These are phyloP conservation scores for Penicillium hordei DNA, from an alignment of 2,329 filamentous ascomycete genomes.

Conservation along the genomic window DNA sequence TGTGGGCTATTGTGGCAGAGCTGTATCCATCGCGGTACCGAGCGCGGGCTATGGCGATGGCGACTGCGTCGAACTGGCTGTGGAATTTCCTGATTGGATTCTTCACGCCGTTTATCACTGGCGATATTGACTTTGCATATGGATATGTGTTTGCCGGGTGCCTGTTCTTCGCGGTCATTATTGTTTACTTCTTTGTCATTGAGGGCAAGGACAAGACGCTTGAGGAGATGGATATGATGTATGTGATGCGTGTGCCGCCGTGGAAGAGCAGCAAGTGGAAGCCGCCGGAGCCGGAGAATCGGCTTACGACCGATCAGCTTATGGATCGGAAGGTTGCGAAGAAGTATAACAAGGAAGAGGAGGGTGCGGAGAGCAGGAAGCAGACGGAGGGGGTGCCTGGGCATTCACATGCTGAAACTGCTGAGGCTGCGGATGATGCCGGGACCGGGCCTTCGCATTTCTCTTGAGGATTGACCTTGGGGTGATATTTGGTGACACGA, in stretches of 20 bases:
- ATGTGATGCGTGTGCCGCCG: conserved; percentile 61
- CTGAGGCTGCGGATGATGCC: conserved; percentile 12
- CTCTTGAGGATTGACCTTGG: not conserved
- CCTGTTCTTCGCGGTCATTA: conserved; percentile 60
- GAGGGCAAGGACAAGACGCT: conserved; percentile 68
- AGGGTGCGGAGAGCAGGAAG: conserved; percentile 11
- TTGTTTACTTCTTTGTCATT: conserved; percentile 72
- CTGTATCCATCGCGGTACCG: conserved; percentile 50
- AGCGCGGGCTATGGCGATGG: conserved; percentile 73
- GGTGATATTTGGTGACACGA: not conserved
- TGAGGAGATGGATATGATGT: conserved; percentile 76
- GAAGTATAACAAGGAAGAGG: conserved; percentile 19
- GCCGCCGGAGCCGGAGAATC: conserved; percentile 26
- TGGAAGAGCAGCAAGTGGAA: conserved; percentile 56
- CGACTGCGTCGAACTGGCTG: conserved; percentile 72
- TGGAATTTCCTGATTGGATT: conserved; percentile 73
- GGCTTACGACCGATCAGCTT: conserved; percentile 27
- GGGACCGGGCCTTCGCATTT: conserved; percentile 19
- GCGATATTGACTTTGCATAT: conserved; percentile 69
- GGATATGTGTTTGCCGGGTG: conserved; percentile 76
- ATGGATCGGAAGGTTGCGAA: conserved; percentile 26
- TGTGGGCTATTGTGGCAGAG: conserved; percentile 50
- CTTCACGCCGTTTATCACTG: conserved; percentile 76
- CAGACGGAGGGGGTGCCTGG: conserved; percentile 10
- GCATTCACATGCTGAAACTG: conserved; percentile 25